Conservation (phyloP, 345 rosid genomes). For the Gossypium rotundifolium region DNA sequence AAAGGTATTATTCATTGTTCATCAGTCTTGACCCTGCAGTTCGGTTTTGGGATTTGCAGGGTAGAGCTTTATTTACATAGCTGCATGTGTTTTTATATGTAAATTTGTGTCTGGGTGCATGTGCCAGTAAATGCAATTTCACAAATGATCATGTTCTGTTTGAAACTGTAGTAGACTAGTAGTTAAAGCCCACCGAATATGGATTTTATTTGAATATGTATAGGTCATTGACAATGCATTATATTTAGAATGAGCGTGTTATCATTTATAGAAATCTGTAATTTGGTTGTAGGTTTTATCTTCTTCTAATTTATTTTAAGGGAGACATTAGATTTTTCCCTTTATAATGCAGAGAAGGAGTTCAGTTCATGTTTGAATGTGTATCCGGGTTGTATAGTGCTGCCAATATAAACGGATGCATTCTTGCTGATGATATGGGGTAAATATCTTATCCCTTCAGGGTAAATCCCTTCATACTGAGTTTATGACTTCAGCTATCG, state of each 20-base stretch:
- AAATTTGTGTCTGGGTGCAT: background rate
- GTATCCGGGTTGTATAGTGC: slow-evolving; percentile 63
- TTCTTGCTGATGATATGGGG: slow-evolving; percentile 99
- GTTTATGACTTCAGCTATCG: background rate
- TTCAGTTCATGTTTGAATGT: slow-evolving; percentile 97
- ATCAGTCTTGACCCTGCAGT: background rate
- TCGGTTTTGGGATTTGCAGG: background rate
- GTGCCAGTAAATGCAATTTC: background rate
- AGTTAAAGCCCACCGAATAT: background rate
- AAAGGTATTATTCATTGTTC: slow-evolving; percentile 50
- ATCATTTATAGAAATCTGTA: background rate
- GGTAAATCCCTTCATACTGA: background rate
- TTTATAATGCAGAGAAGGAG: slow-evolving; percentile 81
- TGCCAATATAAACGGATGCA: slow-evolving; percentile 72
- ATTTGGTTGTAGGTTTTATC: background rate
- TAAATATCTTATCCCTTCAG: slow-evolving; percentile 31
- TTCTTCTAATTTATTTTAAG: slow-evolving; percentile 13
- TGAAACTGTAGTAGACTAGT: background rate
- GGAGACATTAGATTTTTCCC: slow-evolving; percentile 7
- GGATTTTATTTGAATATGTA: background rate
- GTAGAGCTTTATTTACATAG: background rate
- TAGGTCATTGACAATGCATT: background rate
- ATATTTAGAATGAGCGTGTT: background rate
- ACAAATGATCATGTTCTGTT: background rate
- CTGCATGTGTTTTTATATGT: background rate